Evolutionary conservation across 331 rosid species (phyloP).

Genomic region (Telfairia occidentalis): DNA sequence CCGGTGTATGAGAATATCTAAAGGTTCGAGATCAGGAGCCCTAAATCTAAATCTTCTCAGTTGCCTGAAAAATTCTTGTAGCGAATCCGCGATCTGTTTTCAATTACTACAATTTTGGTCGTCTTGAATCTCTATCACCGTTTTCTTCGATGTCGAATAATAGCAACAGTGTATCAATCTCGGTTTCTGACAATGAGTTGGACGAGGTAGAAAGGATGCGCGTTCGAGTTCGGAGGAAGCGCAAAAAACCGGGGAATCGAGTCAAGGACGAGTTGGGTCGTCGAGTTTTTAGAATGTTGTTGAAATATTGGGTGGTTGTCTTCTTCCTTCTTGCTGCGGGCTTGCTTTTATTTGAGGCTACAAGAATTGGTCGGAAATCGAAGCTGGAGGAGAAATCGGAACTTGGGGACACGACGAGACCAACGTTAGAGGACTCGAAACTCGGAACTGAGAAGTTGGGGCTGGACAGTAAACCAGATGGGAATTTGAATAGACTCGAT

Average conservation of each 20-base stretch:
- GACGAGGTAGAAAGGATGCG: slow-evolving; percentile 70
- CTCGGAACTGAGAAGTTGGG: neutral
- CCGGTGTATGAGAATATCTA: neutral
- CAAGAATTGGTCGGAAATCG: slow-evolving; percentile 38
- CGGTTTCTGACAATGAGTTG: slow-evolving; percentile 59
- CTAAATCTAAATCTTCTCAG: neutral
- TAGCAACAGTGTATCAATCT: slow-evolving; percentile 42
- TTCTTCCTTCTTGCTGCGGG: slow-evolving; percentile 40
- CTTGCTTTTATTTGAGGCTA: slow-evolving; percentile 48
- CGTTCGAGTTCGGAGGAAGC: slow-evolving; percentile 60
- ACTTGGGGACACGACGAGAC: neutral
- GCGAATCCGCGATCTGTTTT: neutral
- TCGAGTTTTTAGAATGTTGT: slow-evolving; percentile 32
- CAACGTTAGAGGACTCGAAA: neutral
- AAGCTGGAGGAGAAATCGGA: slow-evolving; percentile 8
- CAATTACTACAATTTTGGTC: neutral
- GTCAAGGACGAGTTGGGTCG: slow-evolving; percentile 22
- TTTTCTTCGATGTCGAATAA: slow-evolving; percentile 34
- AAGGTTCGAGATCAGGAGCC: neutral
- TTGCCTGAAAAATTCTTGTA: neutral
- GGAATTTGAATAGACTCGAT: slow-evolving; percentile 72
- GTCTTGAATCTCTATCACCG: neutral
- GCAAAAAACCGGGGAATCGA: slow-evolving; percentile 43
- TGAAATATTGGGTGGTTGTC: slow-evolving; percentile 56
- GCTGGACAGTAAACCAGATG: slow-evolving; percentile 24